phyloP scores from a whole-genome alignment of 2,329 filamentous ascomycete species.

The Clonostachys rosea region DNA sequence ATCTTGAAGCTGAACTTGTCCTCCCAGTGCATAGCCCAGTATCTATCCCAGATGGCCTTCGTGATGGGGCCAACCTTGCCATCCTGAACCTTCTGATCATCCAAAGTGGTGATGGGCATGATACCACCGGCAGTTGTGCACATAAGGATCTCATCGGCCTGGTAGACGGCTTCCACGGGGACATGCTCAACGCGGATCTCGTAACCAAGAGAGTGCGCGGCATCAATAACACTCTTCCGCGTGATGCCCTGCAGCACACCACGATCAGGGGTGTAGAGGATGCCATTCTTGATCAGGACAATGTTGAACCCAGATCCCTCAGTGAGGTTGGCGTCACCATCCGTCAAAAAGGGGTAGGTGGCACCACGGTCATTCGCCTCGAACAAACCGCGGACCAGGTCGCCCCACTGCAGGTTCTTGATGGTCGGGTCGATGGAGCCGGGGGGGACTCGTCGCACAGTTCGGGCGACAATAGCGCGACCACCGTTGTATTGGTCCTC shows the following conservation, averaged over 20 bases:
- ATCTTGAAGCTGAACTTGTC: conserved; percentile 23
- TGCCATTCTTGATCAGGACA: conserved; percentile 34
- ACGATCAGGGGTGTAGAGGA: conserved; percentile 37
- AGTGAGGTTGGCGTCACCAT: conserved; percentile 42
- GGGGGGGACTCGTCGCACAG: conserved; percentile 35
- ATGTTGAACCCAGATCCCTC: conserved; percentile 47
- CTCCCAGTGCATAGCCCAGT: conserved; percentile 43
- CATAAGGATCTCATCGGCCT: conserved; percentile 45
- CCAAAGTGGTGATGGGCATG: conserved; percentile 43
- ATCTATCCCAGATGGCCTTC: conserved; percentile 41
- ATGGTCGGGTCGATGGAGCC: conserved; percentile 44
- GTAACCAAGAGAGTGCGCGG: conserved; percentile 21
- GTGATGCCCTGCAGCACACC: conserved; percentile 44
- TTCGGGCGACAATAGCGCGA: conserved; percentile 35
- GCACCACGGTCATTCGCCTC: conserved; percentile 42
- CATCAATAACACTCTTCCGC: conserved; percentile 40
- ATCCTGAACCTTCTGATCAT: conserved; percentile 30
- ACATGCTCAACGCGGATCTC: conserved; percentile 32
- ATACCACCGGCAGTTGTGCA: conserved; percentile 47
- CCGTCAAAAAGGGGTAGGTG: conserved; percentile 41
- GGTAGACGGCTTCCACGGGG: conserved; percentile 31
- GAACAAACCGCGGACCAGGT: conserved; percentile 35
- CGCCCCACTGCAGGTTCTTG: conserved; percentile 48
- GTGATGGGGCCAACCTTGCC: conserved; percentile 40
- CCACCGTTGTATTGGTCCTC: conserved; percentile 31